These are phyloP conservation scores for Hemileccinum rubropunctum DNA, from an alignment of 768 basidiomycete species.

Conservation along the genomic window DNA sequence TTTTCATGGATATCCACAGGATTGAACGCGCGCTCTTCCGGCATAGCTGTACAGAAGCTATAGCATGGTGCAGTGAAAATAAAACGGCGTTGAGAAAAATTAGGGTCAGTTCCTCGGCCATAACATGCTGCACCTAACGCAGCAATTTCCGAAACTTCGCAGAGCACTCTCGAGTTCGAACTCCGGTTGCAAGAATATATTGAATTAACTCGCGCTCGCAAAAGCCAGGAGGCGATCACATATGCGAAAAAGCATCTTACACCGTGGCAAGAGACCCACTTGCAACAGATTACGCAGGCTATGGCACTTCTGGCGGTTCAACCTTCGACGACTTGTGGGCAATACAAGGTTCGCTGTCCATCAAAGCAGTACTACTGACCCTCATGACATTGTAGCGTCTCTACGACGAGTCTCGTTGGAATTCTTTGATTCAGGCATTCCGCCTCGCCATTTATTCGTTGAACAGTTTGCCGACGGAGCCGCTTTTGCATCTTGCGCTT, in stretches of 20 bases:
- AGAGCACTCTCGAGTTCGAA: slow-evolving; percentile 96
- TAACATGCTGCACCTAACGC: slow-evolving; percentile 7
- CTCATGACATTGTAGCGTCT: slow-evolving; percentile 54
- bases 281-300: slow-evolving; percentile 72
- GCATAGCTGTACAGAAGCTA: slow-evolving; percentile 83
- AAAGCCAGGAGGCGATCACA: slow-evolving; percentile 72
- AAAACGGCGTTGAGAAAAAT: slow-evolving; percentile 88
- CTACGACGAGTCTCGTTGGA: slow-evolving; percentile 82
- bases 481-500: slow-evolving; percentile 81
- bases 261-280: slow-evolving; percentile 80
- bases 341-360: slow-evolving; percentile 67
- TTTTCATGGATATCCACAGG: slow-evolving; percentile 84
- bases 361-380: slow-evolving; percentile 1
- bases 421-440: slow-evolving; percentile 69
- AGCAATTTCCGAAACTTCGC: slow-evolving; percentile 19
- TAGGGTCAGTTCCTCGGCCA: slow-evolving; percentile 50
- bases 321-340: slow-evolving; percentile 65
- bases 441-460: slow-evolving; percentile 83
- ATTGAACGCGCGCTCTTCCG: slow-evolving; percentile 78
- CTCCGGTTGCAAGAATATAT: slow-evolving; percentile 95
- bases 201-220: slow-evolving; percentile 73
- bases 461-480: slow-evolving; percentile 84
- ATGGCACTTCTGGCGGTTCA: slow-evolving; percentile 74
- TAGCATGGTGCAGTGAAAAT: slow-evolving; percentile 97
- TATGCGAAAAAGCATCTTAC: slow-evolving; percentile 82